Base-by-base conservation (phyloP, 108 stramenopile genomes). In the Hondaea fermentalgiana region DNA sequence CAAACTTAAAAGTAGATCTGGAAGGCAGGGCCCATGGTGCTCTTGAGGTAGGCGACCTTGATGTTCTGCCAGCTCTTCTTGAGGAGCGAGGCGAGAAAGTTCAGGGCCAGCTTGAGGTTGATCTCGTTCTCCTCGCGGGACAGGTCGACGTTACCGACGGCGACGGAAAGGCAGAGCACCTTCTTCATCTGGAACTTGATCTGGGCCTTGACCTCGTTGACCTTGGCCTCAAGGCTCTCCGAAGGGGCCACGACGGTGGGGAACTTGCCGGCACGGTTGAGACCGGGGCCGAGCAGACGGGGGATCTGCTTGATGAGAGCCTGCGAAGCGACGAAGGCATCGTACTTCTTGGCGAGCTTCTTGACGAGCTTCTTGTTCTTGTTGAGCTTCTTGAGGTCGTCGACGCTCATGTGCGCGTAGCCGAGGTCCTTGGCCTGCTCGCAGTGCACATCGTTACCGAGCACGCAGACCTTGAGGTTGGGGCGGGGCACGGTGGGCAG, bases 151-250 rank as follows among this genome's bases (percentile, higher is more conserved):
- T 99, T 97, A 90, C 96, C 99, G 87, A 99, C 97, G 89, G 98
- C 97, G 89, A 98, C 97, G 91, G 96, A 98, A 45, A 99, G 93
- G 96, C 98, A 98, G 97, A 98, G 97, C 53, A 99, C 99, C 95
- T 99, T 99, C 97, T 99, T 99, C 99, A 99, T 99, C 96, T 99
- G 99, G 95, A 99, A 99, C 96, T 99, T 99, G 96, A 99, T 98
- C 92, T 98, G 99, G 87, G 97, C 95, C 93, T 97, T 97, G 91
- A 98, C 93, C 93, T 97, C 98, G 89, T 99, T 98, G 72, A 98
- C 96, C 97, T 99, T 99, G 92, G 96, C 97, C 94, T 97, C 96
- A 94, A 99, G 97, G 91, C 98, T 96, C 83, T 99, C 98, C 35
- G 94, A 92, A 89, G 91, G 72, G 53, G 96, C 92, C 87, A 99